Conservation (phyloP, 768 basidiomycete species). For the Leccinellum rugosiceps region DNA sequence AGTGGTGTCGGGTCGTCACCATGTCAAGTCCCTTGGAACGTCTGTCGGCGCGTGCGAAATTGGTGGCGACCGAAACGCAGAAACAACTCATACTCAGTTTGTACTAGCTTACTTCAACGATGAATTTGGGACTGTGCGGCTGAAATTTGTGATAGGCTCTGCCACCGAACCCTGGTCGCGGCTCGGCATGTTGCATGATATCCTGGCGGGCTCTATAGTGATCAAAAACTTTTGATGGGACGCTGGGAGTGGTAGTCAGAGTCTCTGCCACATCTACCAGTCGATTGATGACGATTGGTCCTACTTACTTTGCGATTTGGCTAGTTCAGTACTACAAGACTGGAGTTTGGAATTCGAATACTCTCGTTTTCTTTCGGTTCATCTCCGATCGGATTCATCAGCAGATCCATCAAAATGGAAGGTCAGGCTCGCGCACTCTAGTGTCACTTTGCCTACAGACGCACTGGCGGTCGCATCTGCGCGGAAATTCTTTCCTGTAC, state of each 20-base stretch:
- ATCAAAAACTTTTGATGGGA: background rate
- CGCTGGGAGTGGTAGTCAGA: background rate
- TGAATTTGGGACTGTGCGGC: background rate
- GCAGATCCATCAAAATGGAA: constrained; percentile 17
- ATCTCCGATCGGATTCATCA: constrained; percentile 2
- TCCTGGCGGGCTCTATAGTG: constrained; percentile 3
- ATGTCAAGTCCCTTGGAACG: background rate
- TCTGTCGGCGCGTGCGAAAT: background rate
- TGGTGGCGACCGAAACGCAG: background rate
- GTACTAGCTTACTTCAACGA: background rate
- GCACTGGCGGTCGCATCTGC: constrained; percentile 7
- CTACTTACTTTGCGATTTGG: background rate
- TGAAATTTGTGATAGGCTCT: background rate
- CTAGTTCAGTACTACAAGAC: background rate
- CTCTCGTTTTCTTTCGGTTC: background rate
- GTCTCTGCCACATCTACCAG: background rate
- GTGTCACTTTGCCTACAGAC: background rate
- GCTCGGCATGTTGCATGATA: background rate
- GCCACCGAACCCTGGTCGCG: background rate
- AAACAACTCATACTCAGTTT: background rate
- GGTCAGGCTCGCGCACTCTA: background rate
- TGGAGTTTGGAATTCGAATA: background rate
- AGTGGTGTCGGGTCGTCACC: background rate
- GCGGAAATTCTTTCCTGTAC: constrained; percentile 7
- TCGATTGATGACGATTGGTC: background rate